A percentile compares a stretch with the other conserved stretches of the same genome.
Evolutionary conservation across 1,139 yeast genomes (phyloP).

Genomic region (Geotrichum europaeum): DNA sequence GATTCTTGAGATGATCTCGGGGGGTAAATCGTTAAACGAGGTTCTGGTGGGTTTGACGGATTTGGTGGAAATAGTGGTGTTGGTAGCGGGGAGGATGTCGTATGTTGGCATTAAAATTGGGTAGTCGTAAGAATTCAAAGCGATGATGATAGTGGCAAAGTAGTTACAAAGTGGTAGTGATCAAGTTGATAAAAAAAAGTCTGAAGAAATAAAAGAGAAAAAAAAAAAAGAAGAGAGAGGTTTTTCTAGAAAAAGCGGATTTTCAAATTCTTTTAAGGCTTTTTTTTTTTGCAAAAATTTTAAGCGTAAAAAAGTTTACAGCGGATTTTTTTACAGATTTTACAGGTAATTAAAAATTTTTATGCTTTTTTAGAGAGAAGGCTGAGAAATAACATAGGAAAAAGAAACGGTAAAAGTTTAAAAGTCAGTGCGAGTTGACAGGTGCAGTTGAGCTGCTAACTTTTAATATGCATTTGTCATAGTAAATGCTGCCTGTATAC

Average conservation of each 20-base stretch:
- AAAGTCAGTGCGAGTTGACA: neutral
- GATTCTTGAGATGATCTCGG: slow-evolving; percentile 32
- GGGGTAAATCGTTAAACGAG: slow-evolving; percentile 28
- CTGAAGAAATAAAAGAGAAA: neutral
- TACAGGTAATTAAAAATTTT: too few species aligned
- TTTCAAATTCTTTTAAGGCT: neutral
- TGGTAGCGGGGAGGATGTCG: neutral
- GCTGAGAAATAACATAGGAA: neutral
- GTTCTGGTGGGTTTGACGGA: neutral
- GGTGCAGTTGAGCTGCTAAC: neutral
- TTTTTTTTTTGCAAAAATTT: neutral
- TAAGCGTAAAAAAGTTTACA: neutral
- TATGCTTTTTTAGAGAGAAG: too few species aligned
- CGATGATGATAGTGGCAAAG: neutral
- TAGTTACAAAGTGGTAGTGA: neutral
- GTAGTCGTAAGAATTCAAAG: neutral
- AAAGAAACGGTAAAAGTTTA: neutral
- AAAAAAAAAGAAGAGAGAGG: neutral
- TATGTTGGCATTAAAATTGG: slow-evolving; percentile 7
- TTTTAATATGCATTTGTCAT: neutral
- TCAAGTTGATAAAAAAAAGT: neutral
- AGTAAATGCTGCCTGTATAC: neutral
- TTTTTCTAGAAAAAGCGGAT: neutral
- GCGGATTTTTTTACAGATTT: too few species aligned
- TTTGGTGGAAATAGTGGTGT: slow-evolving; percentile 1